Evolutionary conservation across 129 eudicot species (phyloP), one percentile per base, ranked within the genome.

Genomic region (Pseudognaphalium luteoalbum): DNA sequence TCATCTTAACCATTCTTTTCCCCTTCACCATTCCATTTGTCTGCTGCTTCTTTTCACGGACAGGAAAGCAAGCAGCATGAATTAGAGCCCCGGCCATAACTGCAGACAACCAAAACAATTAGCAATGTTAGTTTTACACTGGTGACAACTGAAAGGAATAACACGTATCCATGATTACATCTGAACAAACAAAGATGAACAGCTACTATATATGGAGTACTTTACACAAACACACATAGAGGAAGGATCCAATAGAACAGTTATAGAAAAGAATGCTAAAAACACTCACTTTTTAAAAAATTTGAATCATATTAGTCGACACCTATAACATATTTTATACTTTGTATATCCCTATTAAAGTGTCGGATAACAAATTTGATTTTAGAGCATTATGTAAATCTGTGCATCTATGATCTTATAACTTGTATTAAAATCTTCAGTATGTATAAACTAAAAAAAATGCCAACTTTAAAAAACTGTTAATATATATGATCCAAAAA

Each of bases 41-140:
- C 67, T 83, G 82, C 20, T 80, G 87, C 72, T 80, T 85, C 66
- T 80, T 84, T 78, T 74, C 84, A 65, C 66, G 71, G 37, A 86
- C 85, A 81, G 91, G 76, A 65, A 89, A 76, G 57, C 80, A 86
- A 16, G 93, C 88, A 4, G 93, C 87, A 54, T 84, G 98, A 75
- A 89, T 75, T 70, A 92, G 58, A 58, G 96, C 91, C 69, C 88
- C 85, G 19, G 91, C 90, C 98, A 92, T 92, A 79, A 61, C 83
- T 87, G 77, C 85, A 72, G 57, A 51, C 59, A 74, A 74, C 19
- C 35, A 71, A 58, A 66, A 84, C 72, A 72, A 81, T 73, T 22
- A 3, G 17, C 22, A n/a, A 44, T 42, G 60, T 6, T 25, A 14
- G 32, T 2, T 63, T 37, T 39, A n/a, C n/a, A n/a, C n/a, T n/a